Evolutionary conservation across 2,329 filamentous ascomycete genomes (phyloP), one percentile per base, ranked within the genome.

Genomic region (Calonectria hongkongensis): DNA sequence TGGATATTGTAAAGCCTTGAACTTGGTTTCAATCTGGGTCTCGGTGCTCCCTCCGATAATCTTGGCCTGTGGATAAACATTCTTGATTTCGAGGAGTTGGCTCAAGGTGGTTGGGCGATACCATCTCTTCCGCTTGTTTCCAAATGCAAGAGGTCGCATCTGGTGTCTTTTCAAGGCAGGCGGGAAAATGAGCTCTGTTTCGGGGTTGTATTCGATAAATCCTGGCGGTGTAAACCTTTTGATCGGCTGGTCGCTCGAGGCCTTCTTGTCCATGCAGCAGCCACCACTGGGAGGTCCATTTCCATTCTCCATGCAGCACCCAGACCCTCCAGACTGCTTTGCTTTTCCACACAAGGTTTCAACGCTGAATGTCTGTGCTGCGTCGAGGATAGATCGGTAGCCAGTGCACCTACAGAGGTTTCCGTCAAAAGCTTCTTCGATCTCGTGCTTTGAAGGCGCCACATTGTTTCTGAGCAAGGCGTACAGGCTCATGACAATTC

Each of bases 11-110:
- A 98, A 91, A 1, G 93, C 95, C 86, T 98, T 98, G 90, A 99
- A 98, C 85, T 98, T 98, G 86, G 97, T 94, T 85, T 99, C 97
- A 73, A 99, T 98, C 84, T 98, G 97, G 0, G 96, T 98, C 84
- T 99, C 97, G 2, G 96, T 98, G 82, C 95, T 98, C 73, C 97
- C 97, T 63, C 95, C 96, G 73, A 99, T 98, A 73, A 99, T 92
- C 84, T 98, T 99, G 5, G 96, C 95, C 30, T 93, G 92, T 0
- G 96, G 96, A 77, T 95, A 93, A 0, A 90, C 92, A 79, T 89
- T 92, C 87, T 98, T 98, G 85, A 99, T 98, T 81, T 98, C 94
- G 18, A 98, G 89, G 18, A 99, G 87, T 81, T 99, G 96, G 47
- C 95, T 89, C 18, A 98, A 82, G 0, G 94, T 98, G 39, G 95